Conservation (phyloP, 225 moss, liverwort and hornwort species). For the Rhytidiadelphus loreus region DNA sequence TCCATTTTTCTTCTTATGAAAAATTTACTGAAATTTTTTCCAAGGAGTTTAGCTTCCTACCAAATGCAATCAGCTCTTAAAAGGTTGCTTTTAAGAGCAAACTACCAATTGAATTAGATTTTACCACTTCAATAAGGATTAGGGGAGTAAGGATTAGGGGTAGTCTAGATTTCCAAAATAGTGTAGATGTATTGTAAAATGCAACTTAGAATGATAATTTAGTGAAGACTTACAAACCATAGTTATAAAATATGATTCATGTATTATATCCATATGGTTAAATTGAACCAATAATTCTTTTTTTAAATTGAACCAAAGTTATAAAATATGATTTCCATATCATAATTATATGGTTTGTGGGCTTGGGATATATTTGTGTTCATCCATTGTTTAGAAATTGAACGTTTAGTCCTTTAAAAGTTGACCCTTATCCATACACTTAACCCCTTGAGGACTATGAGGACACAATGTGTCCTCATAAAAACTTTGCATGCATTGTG, state of each 20-base stretch:
- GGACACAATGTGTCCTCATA: too few relatives aligned
- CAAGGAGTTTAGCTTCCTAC: neutral
- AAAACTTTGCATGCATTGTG: too few relatives aligned
- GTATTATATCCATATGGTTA: neutral
- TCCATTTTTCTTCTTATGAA: neutral
- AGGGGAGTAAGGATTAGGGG: accelerated
- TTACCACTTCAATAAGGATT: accelerated
- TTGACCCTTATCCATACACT: too few relatives aligned
- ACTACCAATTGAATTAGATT: too few relatives aligned
- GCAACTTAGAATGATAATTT: neutral
- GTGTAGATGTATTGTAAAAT: neutral
- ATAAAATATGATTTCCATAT: too few relatives aligned
- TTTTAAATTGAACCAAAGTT: neutral
- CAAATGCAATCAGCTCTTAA: neutral
- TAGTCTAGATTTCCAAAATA: neutral
- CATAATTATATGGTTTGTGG: neutral
- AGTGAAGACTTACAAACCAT: neutral
- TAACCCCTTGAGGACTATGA: too few relatives aligned
- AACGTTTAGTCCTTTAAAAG: too few relatives aligned
- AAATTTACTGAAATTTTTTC: neutral
- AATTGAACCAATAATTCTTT: too few relatives aligned
- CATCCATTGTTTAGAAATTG: neutral
- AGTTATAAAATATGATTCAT: neutral
- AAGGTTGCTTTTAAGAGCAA: accelerated
- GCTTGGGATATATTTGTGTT: neutral